A percentile compares a stretch with the other conserved stretches of the same genome.
phyloP scores from a whole-genome alignment of 2,329 filamentous ascomycete genomes.

The Westerdykella aurantiaca region DNA sequence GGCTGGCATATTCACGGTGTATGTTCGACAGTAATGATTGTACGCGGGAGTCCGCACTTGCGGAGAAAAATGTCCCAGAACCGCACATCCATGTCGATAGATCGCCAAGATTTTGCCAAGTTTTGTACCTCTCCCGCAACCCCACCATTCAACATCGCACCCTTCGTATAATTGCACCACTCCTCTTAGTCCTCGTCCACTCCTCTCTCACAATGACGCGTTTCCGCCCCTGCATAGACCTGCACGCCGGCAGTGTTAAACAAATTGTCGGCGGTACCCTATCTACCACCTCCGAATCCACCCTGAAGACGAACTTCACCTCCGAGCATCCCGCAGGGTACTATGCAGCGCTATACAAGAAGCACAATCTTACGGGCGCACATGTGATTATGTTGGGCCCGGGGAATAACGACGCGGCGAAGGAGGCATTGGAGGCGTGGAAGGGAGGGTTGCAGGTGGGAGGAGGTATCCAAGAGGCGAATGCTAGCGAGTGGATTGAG shows the following conservation, averaged over 20 bases:
- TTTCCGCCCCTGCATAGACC: slow-evolving; percentile 93
- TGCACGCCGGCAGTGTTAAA: slow-evolving; percentile 96
- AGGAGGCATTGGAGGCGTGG: slow-evolving; percentile 73
- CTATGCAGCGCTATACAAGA: slow-evolving; percentile 76
- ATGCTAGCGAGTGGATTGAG: slow-evolving; percentile 81
- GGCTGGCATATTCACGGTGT: too few relatives aligned
- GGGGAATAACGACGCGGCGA: slow-evolving; percentile 74
- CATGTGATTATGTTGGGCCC: slow-evolving; percentile 97
- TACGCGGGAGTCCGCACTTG: background rate
- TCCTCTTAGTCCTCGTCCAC: background rate
- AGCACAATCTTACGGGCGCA: slow-evolving; percentile 67
- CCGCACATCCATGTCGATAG: slow-evolving; percentile 2
- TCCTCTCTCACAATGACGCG: slow-evolving; percentile 62
- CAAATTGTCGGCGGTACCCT: slow-evolving; percentile 97
- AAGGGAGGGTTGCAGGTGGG: slow-evolving; percentile 77
- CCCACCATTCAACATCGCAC: slow-evolving; percentile 7
- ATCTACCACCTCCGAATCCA: slow-evolving; percentile 24
- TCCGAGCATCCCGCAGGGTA: slow-evolving; percentile 75
- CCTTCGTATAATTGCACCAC: background rate
- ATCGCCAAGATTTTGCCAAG: slow-evolving; percentile 11
- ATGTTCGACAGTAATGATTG: background rate
- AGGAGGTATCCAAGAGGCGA: slow-evolving; percentile 83
- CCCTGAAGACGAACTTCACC: slow-evolving; percentile 84
- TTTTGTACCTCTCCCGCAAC: slow-evolving; percentile 9
- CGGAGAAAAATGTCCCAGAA: background rate